These are phyloP conservation scores for Anisogramma anomala DNA, from an alignment of 2,329 filamentous ascomycete species.

Conservation along the genomic window DNA sequence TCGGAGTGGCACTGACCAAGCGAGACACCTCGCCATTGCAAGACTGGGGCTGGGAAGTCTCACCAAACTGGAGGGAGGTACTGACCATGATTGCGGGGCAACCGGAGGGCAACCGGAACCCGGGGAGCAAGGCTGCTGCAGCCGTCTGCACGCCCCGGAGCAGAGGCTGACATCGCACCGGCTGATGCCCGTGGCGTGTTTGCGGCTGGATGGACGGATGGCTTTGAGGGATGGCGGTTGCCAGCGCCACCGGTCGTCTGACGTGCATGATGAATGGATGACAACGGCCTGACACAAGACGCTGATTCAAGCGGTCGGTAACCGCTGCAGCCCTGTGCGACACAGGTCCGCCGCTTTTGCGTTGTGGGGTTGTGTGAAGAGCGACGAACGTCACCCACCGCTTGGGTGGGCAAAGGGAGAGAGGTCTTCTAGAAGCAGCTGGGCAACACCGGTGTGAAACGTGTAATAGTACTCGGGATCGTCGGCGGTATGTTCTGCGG, in stretches of 20 bases:
- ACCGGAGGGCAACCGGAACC: too few relatives aligned
- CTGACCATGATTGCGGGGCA: too few relatives aligned
- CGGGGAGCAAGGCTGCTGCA: neutral
- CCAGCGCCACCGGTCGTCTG: neutral
- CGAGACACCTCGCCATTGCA: too few relatives aligned
- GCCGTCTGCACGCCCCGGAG: neutral
- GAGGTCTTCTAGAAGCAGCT: neutral
- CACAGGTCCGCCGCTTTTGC: too few relatives aligned
- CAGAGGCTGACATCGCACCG: neutral
- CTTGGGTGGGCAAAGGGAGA: neutral
- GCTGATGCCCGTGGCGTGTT: neutral
- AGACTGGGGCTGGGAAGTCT: too few relatives aligned
- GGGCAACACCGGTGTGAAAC: too few relatives aligned
- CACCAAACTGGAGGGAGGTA: too few relatives aligned
- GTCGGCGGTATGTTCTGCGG: neutral
- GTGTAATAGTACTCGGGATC: too few relatives aligned
- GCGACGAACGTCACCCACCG: neutral
- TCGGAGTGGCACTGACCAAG: too few relatives aligned
- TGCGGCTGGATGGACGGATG: neutral
- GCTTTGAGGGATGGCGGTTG: too few relatives aligned
- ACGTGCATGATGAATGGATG: neutral
- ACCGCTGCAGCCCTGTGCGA: neutral
- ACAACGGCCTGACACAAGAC: neutral
- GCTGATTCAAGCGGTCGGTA: neutral
- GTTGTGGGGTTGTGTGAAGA: too few relatives aligned